Conservation (phyloP, 1,139 yeast genomes). For the Debaryomyces sp. region DNA sequence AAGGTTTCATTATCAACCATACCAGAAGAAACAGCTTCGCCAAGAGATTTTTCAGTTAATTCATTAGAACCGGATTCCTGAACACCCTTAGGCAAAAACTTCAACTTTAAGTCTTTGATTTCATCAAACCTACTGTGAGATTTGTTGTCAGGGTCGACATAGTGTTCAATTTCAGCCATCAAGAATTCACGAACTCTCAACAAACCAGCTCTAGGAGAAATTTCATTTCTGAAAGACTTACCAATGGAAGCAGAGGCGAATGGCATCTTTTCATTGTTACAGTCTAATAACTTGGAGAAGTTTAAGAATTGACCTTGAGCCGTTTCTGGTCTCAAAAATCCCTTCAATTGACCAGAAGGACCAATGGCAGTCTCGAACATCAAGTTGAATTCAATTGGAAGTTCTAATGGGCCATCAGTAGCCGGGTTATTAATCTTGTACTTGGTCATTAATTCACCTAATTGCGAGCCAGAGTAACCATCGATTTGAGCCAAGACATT, state of each 20-base stretch:
- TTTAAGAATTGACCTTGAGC: conserved; percentile 99
- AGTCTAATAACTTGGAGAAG: conserved; percentile 89
- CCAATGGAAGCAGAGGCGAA: conserved; percentile 99
- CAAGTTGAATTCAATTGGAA: conserved; percentile 93
- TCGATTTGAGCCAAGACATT: conserved; percentile 88
- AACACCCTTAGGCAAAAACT: conserved; percentile 80
- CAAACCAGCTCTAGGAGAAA: conserved; percentile 96
- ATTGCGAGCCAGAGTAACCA: conserved; percentile 89
- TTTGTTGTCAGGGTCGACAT: conserved; percentile 90
- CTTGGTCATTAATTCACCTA: conserved; percentile 84
- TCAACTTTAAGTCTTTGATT: conserved; percentile 70
- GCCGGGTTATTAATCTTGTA: conserved; percentile 88
- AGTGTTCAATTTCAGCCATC: conserved; percentile 99
- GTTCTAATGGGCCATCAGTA: conserved; percentile 82
- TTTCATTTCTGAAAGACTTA: conserved; percentile 97
- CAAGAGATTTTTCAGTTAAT: conserved; percentile 66
- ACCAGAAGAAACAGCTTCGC: conserved; percentile 85
- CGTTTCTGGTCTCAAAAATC: conserved; percentile 97
- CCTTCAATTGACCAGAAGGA: conserved; percentile 95
- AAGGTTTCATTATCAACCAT: conserved; percentile 96
- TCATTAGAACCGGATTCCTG: conserved; percentile 86
- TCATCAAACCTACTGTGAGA: conserved; percentile 78
- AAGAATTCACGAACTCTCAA: conserved; percentile 97
- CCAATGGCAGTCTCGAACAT: conserved; percentile 99
- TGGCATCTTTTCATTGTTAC: conserved; percentile 96